Evolutionary conservation across 495 filamentous ascomycete species (phyloP), one percentile per base, ranked within the genome.

Genomic region (Polyplosphaeria fusca): DNA sequence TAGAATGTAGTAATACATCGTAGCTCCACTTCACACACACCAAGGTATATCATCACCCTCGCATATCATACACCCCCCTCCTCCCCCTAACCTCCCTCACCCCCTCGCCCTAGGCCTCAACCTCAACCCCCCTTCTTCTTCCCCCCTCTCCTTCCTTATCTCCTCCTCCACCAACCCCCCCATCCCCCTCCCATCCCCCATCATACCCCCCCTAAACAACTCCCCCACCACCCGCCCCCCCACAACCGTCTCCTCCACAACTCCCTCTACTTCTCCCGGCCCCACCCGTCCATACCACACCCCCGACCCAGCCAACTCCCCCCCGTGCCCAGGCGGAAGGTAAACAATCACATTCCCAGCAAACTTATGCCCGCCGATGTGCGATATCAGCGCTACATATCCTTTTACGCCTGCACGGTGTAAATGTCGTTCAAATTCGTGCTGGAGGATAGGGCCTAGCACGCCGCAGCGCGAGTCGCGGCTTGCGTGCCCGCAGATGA

Each of bases 271-370:
- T 73, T 96, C 85, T 54, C 76, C 83, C 0, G 92, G 89, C 66
- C 89, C 86, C 20, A 96, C 84, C 41, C 92, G 74, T 1, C 91
- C 92, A 73, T 96, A 97, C 92, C 92, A 96, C 27, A 96, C 84
- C 0, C 92, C 91, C 65, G 82, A 83, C 0, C 91, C 91, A 1
- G 83, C 86, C 54, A 95, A 70, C 18, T 82, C 77, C 69, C 82
- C 76, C n/a, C 37, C 41, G 47, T 70, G 57, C 1, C n/a, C 38
- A 14, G 84, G 85, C 2, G 92, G 92, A 2, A 96, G 72, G 68
- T 96, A 97, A 0, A 96, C 72, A 44, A 96, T 90, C 13, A 96
- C 84, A 73, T 97, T 97, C 2, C 92, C 92, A 0, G 92, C 92
- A 65, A 86, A 96, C 59, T 93, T 93, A 63, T 96, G 92, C 0